Conservation (phyloP, 2,329 filamentous ascomycete species). For the Atkinsonella hypoxylon region DNA sequence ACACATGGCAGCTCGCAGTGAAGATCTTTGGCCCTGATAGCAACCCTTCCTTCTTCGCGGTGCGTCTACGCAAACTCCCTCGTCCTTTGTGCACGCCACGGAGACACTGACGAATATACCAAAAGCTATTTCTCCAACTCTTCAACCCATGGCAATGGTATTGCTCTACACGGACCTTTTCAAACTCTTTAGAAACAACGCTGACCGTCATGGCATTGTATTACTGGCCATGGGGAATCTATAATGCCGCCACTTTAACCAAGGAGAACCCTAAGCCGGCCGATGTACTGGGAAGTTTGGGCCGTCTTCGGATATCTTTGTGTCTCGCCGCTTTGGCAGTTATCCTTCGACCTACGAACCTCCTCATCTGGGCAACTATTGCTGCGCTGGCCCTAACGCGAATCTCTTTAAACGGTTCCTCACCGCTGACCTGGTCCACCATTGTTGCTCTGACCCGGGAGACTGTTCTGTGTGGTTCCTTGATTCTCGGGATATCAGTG, state of each 20-base stretch:
- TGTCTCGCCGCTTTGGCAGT: constrained; percentile 70
- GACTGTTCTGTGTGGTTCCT: constrained; percentile 47
- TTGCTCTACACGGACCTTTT: constrained; percentile 83
- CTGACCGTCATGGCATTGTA: constrained; percentile 69
- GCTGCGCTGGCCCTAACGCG: constrained; percentile 34
- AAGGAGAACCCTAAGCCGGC: constrained; percentile 27
- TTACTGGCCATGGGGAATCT: constrained; percentile 77
- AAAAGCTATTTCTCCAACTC: constrained; percentile 24
- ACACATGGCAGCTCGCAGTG: constrained; percentile 71
- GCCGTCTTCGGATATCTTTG: constrained; percentile 44
- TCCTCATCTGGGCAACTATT: constrained; percentile 70
- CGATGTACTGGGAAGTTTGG: constrained; percentile 15
- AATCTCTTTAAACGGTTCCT: constrained; percentile 21
- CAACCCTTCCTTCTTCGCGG: constrained; percentile 55
- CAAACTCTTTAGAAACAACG: constrained; percentile 86
- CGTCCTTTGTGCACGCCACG: neutral
- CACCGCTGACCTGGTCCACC: constrained; percentile 30
- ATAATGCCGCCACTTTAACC: constrained; percentile 27
- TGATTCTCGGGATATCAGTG: constrained; percentile 51
- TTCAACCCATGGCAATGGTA: constrained; percentile 80
- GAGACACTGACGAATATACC: neutral
- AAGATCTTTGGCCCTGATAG: constrained; percentile 57
- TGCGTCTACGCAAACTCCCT: constrained; percentile 23
- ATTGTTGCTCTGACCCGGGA: constrained; percentile 49
- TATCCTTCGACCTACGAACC: constrained; percentile 79